Evolutionary conservation across 352 stramenopile genomes (phyloP), one percentile per base, ranked within the genome.

Genomic region (Elongisporangium senticosum): DNA sequence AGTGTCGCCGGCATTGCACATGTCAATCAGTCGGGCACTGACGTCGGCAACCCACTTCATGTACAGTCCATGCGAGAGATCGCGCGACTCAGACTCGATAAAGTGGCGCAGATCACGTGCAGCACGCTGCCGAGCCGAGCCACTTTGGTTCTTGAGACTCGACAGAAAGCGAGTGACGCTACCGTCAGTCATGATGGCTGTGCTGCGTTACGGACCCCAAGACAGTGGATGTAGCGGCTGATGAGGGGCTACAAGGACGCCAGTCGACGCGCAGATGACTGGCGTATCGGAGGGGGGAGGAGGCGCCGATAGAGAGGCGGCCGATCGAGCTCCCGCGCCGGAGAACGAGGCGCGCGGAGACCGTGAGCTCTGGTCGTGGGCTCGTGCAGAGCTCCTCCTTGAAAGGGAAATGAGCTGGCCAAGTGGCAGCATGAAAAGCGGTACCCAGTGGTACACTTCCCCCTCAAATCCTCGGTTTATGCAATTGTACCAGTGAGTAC

Each of bases 1-100:
- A 19, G 64, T 55, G 63, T 95, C 86, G 56, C 70, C 79, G 55
- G 75, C 79, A 68, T 93, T 93, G 66, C 85, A 91, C 58, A 94
- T 69, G 53, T 90, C 77, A 77, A 94, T 92, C 58, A 95, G 80
- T 17, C 79, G 77, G 51, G 82, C 61, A 56, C 80, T 91, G 51
- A 95, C 87, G 61, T 88, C 81, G n/a, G 77, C 83, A 22, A 95
- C 83, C 79, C 83, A 91, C 55, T 91, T 93, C 75, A 92, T 87
- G 63, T 95, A 95, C 40, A 89, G 69, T 7, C 72, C 83, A 59
- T 93, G 85, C 50, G 84, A 88, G 20, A 95, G 71, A 57, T 95
- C 86, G 39, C 86, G 82, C 52, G 82, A 88, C 75, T 95, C 84
- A 26, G 84, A 89, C 70, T 95, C 86, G 64, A 94, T 90, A 68